A percentile compares a stretch with the other conserved stretches of the same genome.
These are phyloP conservation scores for Trichophyton mentagrophytes DNA, from an alignment of 2,329 filamentous ascomycete genomes.

Conservation along the genomic window DNA sequence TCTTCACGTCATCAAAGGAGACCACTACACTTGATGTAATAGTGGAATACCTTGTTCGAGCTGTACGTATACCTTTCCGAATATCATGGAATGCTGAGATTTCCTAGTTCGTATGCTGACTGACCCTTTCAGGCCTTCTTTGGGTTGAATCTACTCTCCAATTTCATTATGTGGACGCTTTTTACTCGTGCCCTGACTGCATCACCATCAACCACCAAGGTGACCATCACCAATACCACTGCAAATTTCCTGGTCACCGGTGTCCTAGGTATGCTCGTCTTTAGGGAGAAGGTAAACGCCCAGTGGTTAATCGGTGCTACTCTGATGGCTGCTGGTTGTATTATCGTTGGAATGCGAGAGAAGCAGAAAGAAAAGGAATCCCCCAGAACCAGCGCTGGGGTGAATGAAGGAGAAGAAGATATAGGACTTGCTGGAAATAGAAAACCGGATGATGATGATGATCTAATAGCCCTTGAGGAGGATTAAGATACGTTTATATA, in stretches of 20 bases:
- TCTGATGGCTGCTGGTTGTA: constrained; percentile 48
- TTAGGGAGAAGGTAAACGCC: constrained; percentile 42
- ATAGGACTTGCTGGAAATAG: constrained; percentile 7
- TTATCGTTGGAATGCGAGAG: constrained; percentile 50
- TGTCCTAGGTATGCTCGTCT: constrained; percentile 45
- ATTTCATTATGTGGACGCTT: constrained; percentile 52
- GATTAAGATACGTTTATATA: not conserved
- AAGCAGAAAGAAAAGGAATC: constrained; percentile 22
- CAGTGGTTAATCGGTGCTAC: constrained; percentile 51
- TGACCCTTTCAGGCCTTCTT: constrained; percentile 40
- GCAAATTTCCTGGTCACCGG: constrained; percentile 53
- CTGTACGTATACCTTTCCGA: constrained; percentile 30
- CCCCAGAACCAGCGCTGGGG: constrained; percentile 7
- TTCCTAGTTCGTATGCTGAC: not conserved
- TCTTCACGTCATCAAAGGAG: constrained; percentile 31
- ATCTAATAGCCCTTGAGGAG: constrained; percentile 3
- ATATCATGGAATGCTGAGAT: not conserved
- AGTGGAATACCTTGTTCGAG: constrained; percentile 40
- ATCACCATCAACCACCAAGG: constrained; percentile 47
- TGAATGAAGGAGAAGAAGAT: not conserved
- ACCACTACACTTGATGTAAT: constrained; percentile 16
- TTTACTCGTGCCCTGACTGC: constrained; percentile 51
- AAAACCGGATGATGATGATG: constrained; percentile 6
- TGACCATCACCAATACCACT: constrained; percentile 51
- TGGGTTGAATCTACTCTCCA: constrained; percentile 49